Evolutionary conservation across 2,329 filamentous ascomycete genomes (phyloP).

Genomic region (Aaosphaeria arxii): DNA sequence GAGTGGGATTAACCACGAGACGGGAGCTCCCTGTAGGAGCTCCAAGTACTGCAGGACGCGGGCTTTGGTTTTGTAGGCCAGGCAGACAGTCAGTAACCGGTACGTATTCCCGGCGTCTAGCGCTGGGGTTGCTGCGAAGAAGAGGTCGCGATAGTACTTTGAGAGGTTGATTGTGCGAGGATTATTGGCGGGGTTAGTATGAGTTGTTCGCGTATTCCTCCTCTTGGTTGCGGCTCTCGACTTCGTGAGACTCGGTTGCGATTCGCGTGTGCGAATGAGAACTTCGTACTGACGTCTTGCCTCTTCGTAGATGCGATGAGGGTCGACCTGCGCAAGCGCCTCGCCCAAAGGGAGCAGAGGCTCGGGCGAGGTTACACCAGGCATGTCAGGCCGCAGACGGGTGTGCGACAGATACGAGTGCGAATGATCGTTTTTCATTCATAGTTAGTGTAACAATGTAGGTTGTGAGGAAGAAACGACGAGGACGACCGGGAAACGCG

Average conservation of each 20-base stretch:
- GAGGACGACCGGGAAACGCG: too few species aligned
- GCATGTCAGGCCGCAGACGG: neutral
- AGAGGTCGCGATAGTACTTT: conserved; percentile 4
- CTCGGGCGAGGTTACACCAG: neutral
- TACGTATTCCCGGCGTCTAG: neutral
- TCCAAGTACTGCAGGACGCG: conserved; percentile 5
- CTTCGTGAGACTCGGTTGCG: neutral
- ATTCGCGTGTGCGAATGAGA: neutral
- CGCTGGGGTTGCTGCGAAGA: conserved; percentile 1
- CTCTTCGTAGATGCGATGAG: conserved; percentile 5
- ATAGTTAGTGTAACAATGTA: too few species aligned
- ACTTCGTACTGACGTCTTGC: conserved; percentile 9
- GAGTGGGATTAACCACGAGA: too few species aligned
- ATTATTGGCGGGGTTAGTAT: neutral
- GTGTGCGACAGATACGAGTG: neutral
- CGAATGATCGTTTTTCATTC: neutral
- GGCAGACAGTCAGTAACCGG: conserved; percentile 6
- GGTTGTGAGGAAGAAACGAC: too few species aligned
- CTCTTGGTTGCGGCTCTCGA: neutral
- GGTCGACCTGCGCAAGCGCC: conserved; percentile 4
- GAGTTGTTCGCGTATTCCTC: neutral
- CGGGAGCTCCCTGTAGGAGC: neutral
- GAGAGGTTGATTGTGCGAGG: conserved; percentile 1
- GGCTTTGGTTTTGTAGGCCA: conserved; percentile 10
- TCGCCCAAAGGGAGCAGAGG: conserved; percentile 2